A percentile compares a stretch with the other conserved stretches of the same genome.
These are phyloP conservation scores for Rhododendron henanense DNA, from an alignment of 148 eudicot genomes.

Conservation along the genomic window DNA sequence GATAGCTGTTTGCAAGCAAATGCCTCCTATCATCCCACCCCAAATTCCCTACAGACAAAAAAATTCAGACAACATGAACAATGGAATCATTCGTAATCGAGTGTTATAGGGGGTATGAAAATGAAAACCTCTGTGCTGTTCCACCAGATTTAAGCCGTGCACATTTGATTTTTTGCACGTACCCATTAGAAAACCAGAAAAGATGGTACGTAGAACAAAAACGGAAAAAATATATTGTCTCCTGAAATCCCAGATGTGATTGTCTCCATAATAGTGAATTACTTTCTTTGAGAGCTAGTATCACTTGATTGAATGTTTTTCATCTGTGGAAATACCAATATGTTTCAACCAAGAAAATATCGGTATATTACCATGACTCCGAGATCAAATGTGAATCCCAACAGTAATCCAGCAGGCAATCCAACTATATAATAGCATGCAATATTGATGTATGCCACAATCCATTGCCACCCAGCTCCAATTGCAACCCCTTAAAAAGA, in stretches of 20 bases:
- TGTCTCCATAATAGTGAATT: no score
- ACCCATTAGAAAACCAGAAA: background rate
- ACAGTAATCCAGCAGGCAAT: constrained; percentile 64
- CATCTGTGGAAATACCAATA: background rate
- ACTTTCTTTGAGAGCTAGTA: no score
- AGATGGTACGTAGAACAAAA: no score
- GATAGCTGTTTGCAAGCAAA: constrained; percentile 60
- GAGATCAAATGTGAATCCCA: constrained; percentile 54
- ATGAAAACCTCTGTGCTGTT: background rate
- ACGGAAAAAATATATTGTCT: no score
- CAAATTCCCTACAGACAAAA: constrained; percentile 62
- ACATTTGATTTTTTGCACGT: background rate
- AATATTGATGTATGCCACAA: constrained; percentile 73
- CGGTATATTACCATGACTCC: constrained; percentile 51
- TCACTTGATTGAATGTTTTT: no score
- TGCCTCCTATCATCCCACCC: constrained; percentile 87
- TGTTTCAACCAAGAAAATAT: background rate
- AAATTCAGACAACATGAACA: background rate
- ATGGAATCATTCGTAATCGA: background rate
- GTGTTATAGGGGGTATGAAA: background rate
- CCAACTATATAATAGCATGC: constrained; percentile 75
- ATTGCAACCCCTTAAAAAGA: constrained; percentile 59
- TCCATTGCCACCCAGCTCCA: constrained; percentile 90
- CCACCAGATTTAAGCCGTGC: background rate
- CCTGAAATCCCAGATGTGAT: no score